Evolutionary conservation across 2,329 filamentous ascomycete species (phyloP).

Genomic region (Penicillium sp.): DNA sequence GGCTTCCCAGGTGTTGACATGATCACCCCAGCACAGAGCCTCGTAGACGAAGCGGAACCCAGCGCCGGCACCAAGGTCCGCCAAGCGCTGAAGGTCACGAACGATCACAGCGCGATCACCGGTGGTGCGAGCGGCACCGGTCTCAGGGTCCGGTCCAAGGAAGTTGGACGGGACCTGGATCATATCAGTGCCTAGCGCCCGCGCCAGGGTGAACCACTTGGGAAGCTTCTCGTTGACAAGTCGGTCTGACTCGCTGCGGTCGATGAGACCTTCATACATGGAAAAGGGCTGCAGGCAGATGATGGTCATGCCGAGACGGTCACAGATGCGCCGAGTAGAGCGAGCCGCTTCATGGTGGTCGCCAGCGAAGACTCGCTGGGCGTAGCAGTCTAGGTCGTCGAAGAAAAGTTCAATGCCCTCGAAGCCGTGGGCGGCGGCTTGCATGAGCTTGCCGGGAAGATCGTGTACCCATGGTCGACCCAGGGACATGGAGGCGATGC

Average conservation of each 20-base stretch:
- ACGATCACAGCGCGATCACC: slow-evolving; percentile 24
- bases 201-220: slow-evolving; percentile 69
- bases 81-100: slow-evolving; percentile 50
- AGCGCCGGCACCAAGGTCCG: slow-evolving; percentile 62
- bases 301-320: slow-evolving; percentile 32
- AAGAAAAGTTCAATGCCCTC: slow-evolving; percentile 41
- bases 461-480: slow-evolving; percentile 71
- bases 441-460: slow-evolving; percentile 66
- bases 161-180: slow-evolving; percentile 76
- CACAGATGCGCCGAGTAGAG: slow-evolving; percentile 53
- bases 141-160: slow-evolving; percentile 43
- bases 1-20: slow-evolving; percentile 69
- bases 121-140: slow-evolving; percentile 45
- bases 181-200: slow-evolving; percentile 66
- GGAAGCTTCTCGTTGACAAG: slow-evolving; percentile 62
- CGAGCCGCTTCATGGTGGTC: slow-evolving; percentile 28
- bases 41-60: slow-evolving; percentile 63
- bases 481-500: slow-evolving; percentile 75
- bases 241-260: slow-evolving; percentile 59
- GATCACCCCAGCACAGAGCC: slow-evolving; percentile 69
- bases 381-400: slow-evolving; percentile 36
- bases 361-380: slow-evolving; percentile 24
- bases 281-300: slow-evolving; percentile 72
- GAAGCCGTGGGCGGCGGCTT: slow-evolving; percentile 54
- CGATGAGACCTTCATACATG: slow-evolving; percentile 73